phyloP scores from a whole-genome alignment of 2,329 filamentous ascomycete genomes.

The Berkeleyomyces basicola region DNA sequence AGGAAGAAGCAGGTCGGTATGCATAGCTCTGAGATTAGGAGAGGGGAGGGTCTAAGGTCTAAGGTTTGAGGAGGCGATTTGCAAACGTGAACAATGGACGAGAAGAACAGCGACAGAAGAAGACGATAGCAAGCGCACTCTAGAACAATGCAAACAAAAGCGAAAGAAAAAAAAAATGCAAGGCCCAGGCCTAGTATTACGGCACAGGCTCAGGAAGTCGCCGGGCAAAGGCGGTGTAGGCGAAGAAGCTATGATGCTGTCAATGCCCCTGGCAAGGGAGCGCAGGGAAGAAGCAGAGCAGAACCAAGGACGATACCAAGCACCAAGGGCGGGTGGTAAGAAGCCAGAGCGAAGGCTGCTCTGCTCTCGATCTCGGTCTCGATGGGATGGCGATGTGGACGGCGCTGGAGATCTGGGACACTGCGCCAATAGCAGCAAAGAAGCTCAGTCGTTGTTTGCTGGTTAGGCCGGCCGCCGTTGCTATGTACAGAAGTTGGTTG shows the following conservation, averaged over 20 bases:
- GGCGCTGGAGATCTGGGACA: not conserved
- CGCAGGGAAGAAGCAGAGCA: not conserved
- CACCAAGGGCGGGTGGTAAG: not conserved
- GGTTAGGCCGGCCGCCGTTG: not conserved
- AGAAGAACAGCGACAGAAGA: not conserved
- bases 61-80: not conserved
- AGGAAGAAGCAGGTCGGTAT: slow-evolving; percentile 4
- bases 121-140: not conserved
- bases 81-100: not conserved
- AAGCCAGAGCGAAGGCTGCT: too few species aligned
- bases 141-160: not conserved
- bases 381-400: not conserved
- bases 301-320: not conserved
- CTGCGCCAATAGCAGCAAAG: too few species aligned
- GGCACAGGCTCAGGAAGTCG: not conserved
- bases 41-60: not conserved
- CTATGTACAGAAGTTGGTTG: not conserved
- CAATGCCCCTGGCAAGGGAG: not conserved
- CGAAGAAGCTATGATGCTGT: slow-evolving; percentile 1
- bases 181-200: not conserved
- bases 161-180: not conserved
- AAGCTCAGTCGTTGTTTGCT: not conserved
- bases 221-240: not conserved
- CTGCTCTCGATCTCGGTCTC: not conserved
- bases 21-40: slow-evolving; percentile 2